Base-by-base conservation (phyloP, 805 yeast genomes). In the Yarrowia deformans region DNA sequence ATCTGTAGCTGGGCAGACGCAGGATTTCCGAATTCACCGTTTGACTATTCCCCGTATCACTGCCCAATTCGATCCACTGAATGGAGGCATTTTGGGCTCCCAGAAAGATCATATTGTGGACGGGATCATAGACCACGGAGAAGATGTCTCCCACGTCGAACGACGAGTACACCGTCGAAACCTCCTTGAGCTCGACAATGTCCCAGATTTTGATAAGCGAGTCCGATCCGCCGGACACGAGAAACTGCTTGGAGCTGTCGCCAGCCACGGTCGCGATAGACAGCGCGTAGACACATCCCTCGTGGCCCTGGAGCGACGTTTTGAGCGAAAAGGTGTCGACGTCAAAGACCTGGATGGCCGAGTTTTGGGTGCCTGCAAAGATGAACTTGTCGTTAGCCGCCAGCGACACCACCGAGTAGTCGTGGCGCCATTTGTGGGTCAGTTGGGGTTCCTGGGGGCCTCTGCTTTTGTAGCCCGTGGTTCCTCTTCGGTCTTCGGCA, bases 81-180 rank as follows among this genome's bases (percentile, higher is more conserved):
- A 94, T 84, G 0, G 93, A 85, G 3, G 98, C 97, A 76, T 93
- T 94, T 77, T 95, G 98, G 13, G 97, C 89, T 5, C 99, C 99
- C 73, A 91, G 85, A 71, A 88, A 91, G 4, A 94, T 81, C 0
- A 91, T 86, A 58, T 87, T 83, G 12, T 85, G 77, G 1, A 79
- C 72, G 19, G 86, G 84, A 16, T 88, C 83, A 87, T 95, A 91
- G 8, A 87, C 85, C 42, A 94, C 79, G 9, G 97, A 89, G 76
- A 94, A 94, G 18, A 94, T 90, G 77, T 94, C 99, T 64, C 99
- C 99, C 66, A 94, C 89, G 79, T 94, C 99, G 43, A 90, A 84
- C 12, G 90, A 78, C 0, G 97, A 89, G 77, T 94, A 94, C 8
- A 93, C 86, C 0, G 97, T 90, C 73, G 90, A 90, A 0, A 90